These are phyloP conservation scores for Aspergillus kassunensis DNA, from an alignment of 495 filamentous ascomycete genomes.

Conservation along the genomic window DNA sequence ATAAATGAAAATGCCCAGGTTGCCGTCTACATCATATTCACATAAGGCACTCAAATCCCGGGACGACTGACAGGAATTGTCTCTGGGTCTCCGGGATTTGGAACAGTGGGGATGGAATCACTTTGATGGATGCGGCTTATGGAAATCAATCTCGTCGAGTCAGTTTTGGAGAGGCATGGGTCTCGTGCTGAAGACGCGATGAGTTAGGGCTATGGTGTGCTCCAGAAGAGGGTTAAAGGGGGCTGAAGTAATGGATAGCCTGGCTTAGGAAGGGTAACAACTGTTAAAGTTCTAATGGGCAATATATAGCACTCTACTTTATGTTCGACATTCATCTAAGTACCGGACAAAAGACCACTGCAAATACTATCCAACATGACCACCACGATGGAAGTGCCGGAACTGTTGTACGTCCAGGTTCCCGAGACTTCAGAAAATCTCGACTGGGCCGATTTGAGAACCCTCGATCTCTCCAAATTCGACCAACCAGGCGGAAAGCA, in stretches of 20 bases:
- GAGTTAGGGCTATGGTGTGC: neutral
- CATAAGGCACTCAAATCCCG: too few relatives aligned
- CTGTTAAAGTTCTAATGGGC: too few relatives aligned
- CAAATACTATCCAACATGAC: neutral
- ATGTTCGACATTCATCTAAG: too few relatives aligned
- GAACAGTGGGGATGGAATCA: neutral
- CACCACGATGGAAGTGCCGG: neutral
- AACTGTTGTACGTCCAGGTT: slow-evolving; percentile 3
- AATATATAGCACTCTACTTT: too few relatives aligned
- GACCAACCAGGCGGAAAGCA: slow-evolving; percentile 6
- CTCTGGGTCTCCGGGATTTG: neutral
- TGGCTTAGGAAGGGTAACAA: too few relatives aligned
- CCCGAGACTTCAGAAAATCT: slow-evolving; percentile 6
- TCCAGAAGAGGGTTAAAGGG: neutral
- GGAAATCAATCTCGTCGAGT: too few relatives aligned
- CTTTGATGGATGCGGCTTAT: too few relatives aligned
- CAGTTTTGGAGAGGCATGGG: neutral
- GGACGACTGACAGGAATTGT: too few relatives aligned
- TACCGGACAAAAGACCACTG: too few relatives aligned
- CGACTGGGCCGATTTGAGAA: slow-evolving; percentile 8
- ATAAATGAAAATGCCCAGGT: too few relatives aligned
- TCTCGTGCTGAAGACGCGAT: neutral
- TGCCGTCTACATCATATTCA: neutral
- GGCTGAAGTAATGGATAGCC: too few relatives aligned
- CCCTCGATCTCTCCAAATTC: slow-evolving; percentile 8